These are phyloP conservation scores for Paraglomus brasilianum DNA, from an alignment of 192 early-diverging fungal genomes.

Conservation along the genomic window DNA sequence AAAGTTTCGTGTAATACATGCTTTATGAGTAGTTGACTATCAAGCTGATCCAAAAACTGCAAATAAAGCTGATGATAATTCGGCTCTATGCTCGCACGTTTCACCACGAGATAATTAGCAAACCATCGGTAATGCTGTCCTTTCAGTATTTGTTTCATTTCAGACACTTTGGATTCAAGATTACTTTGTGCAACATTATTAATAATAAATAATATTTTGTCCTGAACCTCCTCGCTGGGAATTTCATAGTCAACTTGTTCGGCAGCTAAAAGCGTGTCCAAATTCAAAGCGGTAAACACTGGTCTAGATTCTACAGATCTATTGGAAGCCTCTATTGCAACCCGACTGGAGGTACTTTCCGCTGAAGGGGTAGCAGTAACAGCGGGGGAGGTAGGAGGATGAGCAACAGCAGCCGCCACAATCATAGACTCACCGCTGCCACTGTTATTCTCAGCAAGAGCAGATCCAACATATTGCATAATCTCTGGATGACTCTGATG, in stretches of 20 bases:
- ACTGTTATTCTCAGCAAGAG: conserved; percentile 34
- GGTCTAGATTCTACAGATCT: conserved; percentile 38
- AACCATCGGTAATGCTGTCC: conserved; percentile 84
- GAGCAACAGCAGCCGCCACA: conserved; percentile 9
- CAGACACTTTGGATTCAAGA: conserved; percentile 69
- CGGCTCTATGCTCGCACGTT: conserved; percentile 93
- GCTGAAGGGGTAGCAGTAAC: background rate
- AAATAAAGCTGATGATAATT: conserved; percentile 95
- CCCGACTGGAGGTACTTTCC: background rate
- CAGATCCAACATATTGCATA: conserved; percentile 58
- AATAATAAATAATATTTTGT: conserved; percentile 96
- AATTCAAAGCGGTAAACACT: conserved; percentile 63
- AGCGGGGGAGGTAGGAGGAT: background rate
- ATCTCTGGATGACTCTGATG: conserved; percentile 76
- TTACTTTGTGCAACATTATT: conserved; percentile 94
- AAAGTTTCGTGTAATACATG: conserved; percentile 90
- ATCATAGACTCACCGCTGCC: conserved; percentile 19
- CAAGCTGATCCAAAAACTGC: conserved; percentile 74
- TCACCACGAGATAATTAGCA: conserved; percentile 91
- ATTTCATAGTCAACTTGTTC: conserved; percentile 46
- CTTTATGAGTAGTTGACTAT: conserved; percentile 61
- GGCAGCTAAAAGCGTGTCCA: conserved; percentile 55
- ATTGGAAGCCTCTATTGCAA: background rate
- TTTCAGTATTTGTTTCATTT: conserved; percentile 74
- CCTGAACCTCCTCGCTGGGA: conserved; percentile 50